Conservation (phyloP, 1,139 yeast genomes). For the Kurtzmaniella quercitrusa region DNA sequence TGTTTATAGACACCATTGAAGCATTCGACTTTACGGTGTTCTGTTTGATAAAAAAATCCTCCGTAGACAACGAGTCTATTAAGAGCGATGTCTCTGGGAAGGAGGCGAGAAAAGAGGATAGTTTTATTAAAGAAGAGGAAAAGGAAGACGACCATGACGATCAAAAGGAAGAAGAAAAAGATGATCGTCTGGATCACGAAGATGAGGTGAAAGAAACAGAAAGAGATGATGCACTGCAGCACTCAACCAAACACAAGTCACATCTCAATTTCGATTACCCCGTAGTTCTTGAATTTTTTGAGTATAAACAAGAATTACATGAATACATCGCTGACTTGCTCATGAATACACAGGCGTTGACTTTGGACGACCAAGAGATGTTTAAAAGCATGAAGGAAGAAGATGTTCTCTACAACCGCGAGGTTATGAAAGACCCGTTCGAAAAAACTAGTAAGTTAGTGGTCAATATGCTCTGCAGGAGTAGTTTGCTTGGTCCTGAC, state of each 20-base stretch:
- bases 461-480: slow-evolving; percentile 41
- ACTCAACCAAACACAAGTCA: background rate
- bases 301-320: slow-evolving; percentile 70
- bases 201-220: slow-evolving; percentile 3
- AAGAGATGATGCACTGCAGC: background rate
- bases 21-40: slow-evolving; percentile 62
- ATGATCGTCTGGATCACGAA: background rate
- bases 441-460: slow-evolving; percentile 51
- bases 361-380: slow-evolving; percentile 70
- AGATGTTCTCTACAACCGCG: slow-evolving; percentile 40
- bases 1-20: slow-evolving; percentile 51
- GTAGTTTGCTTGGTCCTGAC: slow-evolving; percentile 37
- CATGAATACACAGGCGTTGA: slow-evolving; percentile 65
- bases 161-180: background rate
- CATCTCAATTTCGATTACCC: slow-evolving; percentile 46
- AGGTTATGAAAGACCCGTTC: slow-evolving; percentile 34
- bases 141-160: slow-evolving; percentile 7
- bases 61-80: slow-evolving; percentile 18
- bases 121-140: too few relatives aligned
- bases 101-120: slow-evolving; percentile 2
- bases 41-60: slow-evolving; percentile 30
- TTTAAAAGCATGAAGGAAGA: slow-evolving; percentile 62
- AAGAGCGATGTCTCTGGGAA: slow-evolving; percentile 15
- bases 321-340: slow-evolving; percentile 57
- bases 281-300: slow-evolving; percentile 67